phyloP scores from a whole-genome alignment of 1,284 basidiomycete species.

The Leucoagaricus sp. region DNA sequence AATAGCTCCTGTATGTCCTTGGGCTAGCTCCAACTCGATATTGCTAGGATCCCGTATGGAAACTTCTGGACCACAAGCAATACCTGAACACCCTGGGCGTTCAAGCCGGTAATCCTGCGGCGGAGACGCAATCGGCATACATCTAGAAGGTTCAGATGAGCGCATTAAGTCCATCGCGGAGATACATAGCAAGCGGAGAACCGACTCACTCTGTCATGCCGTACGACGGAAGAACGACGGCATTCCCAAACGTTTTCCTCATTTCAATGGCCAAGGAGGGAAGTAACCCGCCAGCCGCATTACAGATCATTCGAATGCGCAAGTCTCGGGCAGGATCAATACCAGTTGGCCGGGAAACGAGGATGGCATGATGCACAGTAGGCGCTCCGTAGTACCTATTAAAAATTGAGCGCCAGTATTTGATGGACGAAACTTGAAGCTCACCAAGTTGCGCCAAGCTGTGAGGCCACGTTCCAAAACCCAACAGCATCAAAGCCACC shows the following conservation, averaged over 20 bases:
- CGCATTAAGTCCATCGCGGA: constrained; percentile 12
- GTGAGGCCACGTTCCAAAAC: constrained; percentile 60
- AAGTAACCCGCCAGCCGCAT: constrained; percentile 47
- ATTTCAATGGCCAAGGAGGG: constrained; percentile 44
- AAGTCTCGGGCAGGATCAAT: constrained; percentile 35
- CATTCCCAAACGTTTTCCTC: constrained; percentile 36
- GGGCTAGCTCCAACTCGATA: constrained; percentile 35
- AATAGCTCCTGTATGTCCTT: constrained; percentile 41
- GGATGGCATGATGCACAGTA: constrained; percentile 48
- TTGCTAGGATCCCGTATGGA: constrained; percentile 43
- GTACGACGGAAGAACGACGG: constrained; percentile 46
- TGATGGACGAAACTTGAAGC: constrained; percentile 16
- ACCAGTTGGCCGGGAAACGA: constrained; percentile 38
- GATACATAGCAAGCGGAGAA: neutral
- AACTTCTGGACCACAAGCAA: constrained; percentile 49
- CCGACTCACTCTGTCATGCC: constrained; percentile 47
- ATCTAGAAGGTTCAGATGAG: constrained; percentile 30
- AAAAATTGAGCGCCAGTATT: neutral
- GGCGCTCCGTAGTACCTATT: constrained; percentile 49
- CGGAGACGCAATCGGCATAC: constrained; percentile 52
- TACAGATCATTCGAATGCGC: constrained; percentile 46
- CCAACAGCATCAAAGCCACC: constrained; percentile 55
- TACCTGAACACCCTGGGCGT: constrained; percentile 47
- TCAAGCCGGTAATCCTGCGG: constrained; percentile 44
- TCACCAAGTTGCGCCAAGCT: constrained; percentile 52